Conservation (phyloP, 192 early-diverging fungal genomes). For the Coemansia sp. region DNA sequence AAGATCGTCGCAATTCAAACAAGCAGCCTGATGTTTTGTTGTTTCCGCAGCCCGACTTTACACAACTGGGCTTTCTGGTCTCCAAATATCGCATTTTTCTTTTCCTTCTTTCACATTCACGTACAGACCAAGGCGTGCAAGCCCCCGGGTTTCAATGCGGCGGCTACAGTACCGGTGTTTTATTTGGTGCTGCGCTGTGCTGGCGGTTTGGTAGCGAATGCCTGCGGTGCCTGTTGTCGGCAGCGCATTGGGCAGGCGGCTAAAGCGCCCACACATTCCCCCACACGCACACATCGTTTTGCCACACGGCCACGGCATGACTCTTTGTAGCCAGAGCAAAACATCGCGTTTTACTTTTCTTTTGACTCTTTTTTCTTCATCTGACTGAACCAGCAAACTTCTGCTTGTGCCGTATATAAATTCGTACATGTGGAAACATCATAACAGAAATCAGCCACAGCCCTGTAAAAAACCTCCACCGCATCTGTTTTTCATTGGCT, state of each 20-base stretch:
- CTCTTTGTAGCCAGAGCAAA: neutral
- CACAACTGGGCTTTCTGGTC: neutral
- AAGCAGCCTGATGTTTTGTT: neutral
- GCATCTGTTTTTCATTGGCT: slow-evolving; percentile 1
- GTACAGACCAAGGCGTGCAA: neutral
- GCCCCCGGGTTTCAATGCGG: neutral
- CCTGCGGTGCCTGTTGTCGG: neutral
- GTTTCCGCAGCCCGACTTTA: neutral
- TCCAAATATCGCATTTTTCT: neutral
- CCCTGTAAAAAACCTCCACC: slow-evolving; percentile 47
- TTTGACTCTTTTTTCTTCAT: neutral
- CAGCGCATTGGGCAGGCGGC: slow-evolving; percentile 1
- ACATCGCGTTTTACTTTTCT: neutral
- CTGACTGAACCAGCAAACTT: neutral
- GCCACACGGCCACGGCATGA: neutral
- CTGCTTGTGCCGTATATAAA: too few species aligned
- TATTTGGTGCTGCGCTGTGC: neutral
- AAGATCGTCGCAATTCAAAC: too few species aligned
- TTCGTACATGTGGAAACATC: neutral
- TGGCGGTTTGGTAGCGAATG: slow-evolving; percentile 6
- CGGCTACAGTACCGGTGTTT: neutral
- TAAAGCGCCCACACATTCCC: neutral
- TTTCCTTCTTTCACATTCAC: slow-evolving; percentile 9
- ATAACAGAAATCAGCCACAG: neutral
- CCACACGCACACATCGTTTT: neutral